A percentile compares a stretch with the other conserved stretches of the same genome.
Conservation (phyloP, 2,329 filamentous ascomycete species). For the Claviceps sorghi region DNA sequence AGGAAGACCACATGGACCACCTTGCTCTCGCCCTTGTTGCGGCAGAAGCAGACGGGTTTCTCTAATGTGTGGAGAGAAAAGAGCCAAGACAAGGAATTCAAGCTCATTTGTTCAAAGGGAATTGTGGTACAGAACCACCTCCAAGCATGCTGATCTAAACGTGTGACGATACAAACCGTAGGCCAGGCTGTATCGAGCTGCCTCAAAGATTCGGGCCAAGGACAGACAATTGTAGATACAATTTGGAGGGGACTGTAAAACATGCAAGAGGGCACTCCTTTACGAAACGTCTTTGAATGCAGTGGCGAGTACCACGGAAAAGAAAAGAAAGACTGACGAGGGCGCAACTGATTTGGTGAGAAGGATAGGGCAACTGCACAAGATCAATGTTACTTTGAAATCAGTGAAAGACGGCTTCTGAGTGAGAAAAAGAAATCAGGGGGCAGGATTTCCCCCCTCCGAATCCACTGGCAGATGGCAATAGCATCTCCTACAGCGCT, state of each 20-base stretch:
- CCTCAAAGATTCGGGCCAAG: background rate
- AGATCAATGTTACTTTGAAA: background rate
- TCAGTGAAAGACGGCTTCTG: background rate
- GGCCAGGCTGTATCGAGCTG: background rate
- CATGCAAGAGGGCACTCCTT: background rate
- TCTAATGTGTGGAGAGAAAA: background rate
- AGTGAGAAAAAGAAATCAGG: background rate
- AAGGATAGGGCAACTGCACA: background rate
- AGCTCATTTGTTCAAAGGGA: background rate
- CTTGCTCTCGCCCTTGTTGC: background rate
- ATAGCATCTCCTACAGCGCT: background rate
- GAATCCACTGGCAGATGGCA: background rate
- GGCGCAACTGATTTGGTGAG: background rate
- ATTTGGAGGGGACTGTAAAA: background rate
- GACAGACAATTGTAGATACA: background rate
- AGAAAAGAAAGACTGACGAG: background rate
- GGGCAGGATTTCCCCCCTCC: background rate
- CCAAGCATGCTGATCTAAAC: background rate
- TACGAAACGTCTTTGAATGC: background rate
- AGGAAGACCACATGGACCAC: background rate
- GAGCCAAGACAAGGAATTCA: background rate
- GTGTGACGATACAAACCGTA: background rate
- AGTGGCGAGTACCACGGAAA: background rate
- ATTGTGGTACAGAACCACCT: background rate
- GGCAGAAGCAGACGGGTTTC: background rate